Evolutionary conservation across 164 flowering plant genomes (phyloP), one percentile per base, ranked within the genome.

Genomic region (Chloranthus sessilifolius): DNA sequence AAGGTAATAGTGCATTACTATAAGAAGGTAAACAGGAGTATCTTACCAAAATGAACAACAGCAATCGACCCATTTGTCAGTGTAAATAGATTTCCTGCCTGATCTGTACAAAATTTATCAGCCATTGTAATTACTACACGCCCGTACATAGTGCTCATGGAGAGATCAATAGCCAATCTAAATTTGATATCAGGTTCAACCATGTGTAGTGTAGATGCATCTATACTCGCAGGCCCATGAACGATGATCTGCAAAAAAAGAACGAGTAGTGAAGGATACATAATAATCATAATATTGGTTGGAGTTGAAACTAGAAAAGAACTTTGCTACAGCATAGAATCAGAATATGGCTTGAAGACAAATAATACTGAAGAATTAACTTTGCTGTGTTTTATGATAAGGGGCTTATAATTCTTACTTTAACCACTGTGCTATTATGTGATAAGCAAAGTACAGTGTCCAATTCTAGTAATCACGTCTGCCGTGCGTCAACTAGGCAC

Each of bases 21-120:
- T n/a, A n/a, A n/a, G n/a, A n/a, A n/a, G n/a, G n/a, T n/a, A n/a
- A n/a, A n/a, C n/a, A n/a, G n/a, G n/a, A n/a, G n/a, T n/a, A 39
- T 38, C 73, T 41, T 53, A 75, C 80, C 85, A 50, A 77, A 64
- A 58, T 57, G 85, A 55, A 80, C 27, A 19, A 64, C 44, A 20
- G 63, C 9, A 26, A 53, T 14, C 27, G 85, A 77, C 43, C 48
- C 47, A 45, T 74, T 74, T 43, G 75, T 66, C 47, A 75, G 66
- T 12, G 22, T 58, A 43, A 80, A 74, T 5, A 6, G 35, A 49
- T 80, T 80, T 43, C 80, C 80, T 9, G 78, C 82, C 42, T 58
- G 36, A 55, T 80, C 85, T 40, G 73, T 66, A 52, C 85, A 80
- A 36, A 74, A 67, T 3, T 38, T 62, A 26, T 70, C 75, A 16